Conservation (phyloP, 345 rosid species). For the thale cress (Arabidopsis thaliana) region TAIR10.1 NC_003070.9:3838001-3838500, state of each 20-base stretch:
- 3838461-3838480: neutral
- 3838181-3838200: neutral
- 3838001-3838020: neutral
- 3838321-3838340: conserved; percentile 20
- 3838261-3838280: conserved; percentile 1
- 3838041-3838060: neutral
- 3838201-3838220: conserved; percentile 22
- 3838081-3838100: neutral
- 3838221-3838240: conserved; percentile 16
- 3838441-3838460: no score
- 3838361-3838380: conserved; percentile 17
- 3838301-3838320: neutral
- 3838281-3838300: conserved; percentile 24
- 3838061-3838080: neutral
- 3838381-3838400: conserved; percentile 1
- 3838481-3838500: neutral
- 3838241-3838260: conserved; percentile 3
- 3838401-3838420: conserved; percentile 6
- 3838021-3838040: neutral
- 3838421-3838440: neutral
- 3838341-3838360: neutral
- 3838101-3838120: neutral
- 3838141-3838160: conserved; percentile 3
- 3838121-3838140: neutral
- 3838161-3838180: conserved; percentile 4